Evolutionary conservation across 441 rosid genomes (phyloP).

Genomic region (Syzygium malaccense): DNA sequence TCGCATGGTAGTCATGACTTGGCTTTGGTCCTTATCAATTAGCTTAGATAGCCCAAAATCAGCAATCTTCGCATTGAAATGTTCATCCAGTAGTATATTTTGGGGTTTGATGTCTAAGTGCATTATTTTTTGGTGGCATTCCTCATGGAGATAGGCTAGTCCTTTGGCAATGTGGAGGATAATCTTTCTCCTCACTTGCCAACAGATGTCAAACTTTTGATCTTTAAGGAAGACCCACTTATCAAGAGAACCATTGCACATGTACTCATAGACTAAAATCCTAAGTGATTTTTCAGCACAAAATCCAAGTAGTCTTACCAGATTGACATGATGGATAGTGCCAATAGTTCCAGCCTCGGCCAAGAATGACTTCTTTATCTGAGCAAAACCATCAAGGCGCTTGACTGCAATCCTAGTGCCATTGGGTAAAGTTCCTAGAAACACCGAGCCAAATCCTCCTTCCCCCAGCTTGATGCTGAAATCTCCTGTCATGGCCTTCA

Average conservation of each 20-base stretch:
- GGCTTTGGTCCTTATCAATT: background rate
- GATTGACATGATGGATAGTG: background rate
- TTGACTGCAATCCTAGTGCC: background rate
- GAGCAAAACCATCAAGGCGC: background rate
- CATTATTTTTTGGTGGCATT: background rate
- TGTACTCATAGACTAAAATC: background rate
- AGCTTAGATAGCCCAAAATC: background rate
- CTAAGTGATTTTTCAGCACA: background rate
- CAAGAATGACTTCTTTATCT: background rate
- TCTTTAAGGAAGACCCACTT: background rate
- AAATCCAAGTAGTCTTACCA: background rate
- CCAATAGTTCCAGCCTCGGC: rapidly evolving
- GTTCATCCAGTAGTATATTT: background rate
- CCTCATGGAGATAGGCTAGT: background rate
- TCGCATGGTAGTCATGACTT: background rate
- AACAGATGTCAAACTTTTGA: background rate
- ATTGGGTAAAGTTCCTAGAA: background rate
- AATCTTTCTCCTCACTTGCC: background rate
- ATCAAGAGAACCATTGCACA: background rate
- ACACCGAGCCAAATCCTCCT: background rate
- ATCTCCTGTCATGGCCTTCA: background rate
- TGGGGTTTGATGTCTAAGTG: background rate
- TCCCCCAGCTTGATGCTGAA: background rate
- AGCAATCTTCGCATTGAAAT: background rate
- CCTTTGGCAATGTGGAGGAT: background rate